These are phyloP conservation scores for Diaporthe velutina DNA, from an alignment of 2,329 filamentous ascomycete species.

Conservation along the genomic window DNA sequence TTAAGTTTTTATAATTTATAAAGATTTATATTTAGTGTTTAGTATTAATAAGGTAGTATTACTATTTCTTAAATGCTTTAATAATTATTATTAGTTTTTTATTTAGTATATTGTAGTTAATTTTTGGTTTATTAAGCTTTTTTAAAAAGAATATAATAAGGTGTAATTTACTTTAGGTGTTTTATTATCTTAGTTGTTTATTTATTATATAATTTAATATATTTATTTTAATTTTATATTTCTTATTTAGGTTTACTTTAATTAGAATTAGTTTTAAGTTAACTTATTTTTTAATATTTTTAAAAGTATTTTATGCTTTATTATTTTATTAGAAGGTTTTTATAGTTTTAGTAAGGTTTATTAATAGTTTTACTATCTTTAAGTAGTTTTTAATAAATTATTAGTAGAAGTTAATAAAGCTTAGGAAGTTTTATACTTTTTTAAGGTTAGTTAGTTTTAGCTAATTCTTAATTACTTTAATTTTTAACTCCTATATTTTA, in stretches of 20 bases:
- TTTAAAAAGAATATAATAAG: neutral
- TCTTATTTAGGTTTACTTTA: neutral
- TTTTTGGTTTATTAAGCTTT: neutral
- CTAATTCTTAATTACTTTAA: too few relatives aligned
- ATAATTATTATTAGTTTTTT: neutral
- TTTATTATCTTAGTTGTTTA: neutral
- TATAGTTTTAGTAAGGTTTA: neutral
- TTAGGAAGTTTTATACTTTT: too few relatives aligned
- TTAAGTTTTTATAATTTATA: neutral
- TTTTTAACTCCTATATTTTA: too few relatives aligned
- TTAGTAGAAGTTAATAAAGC: too few relatives aligned
- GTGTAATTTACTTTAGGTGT: neutral
- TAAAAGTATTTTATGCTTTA: too few relatives aligned
- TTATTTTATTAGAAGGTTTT: neutral
- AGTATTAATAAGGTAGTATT: neutral
- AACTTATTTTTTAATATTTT: too few relatives aligned
- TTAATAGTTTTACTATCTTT: neutral
- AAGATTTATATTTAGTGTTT: neutral
- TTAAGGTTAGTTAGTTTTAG: too few relatives aligned
- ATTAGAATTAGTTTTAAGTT: too few relatives aligned
- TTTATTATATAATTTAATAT: neutral
- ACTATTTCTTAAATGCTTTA: neutral
- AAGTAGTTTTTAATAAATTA: conserved; percentile 17
- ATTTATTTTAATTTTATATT: neutral
- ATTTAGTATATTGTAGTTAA: neutral